Conservation (phyloP, 2,329 filamentous ascomycete genomes). For the Lachnum nothofagi region DNA sequence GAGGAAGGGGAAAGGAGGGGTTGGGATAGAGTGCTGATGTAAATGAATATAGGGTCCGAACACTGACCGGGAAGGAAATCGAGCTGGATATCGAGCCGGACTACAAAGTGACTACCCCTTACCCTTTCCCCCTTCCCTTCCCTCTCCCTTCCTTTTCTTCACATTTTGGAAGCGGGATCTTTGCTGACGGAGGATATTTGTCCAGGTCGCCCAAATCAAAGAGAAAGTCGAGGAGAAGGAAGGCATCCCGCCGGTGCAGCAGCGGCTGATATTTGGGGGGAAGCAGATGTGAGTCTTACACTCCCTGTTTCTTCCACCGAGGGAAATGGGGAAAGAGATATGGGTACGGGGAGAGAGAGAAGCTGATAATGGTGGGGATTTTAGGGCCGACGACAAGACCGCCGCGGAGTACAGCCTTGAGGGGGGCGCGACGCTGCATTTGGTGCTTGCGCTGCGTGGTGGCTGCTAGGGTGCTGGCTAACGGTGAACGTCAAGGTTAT, state of each 20-base stretch:
- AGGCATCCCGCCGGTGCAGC: conserved; percentile 93
- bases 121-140: neutral
- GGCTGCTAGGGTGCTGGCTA: conserved; percentile 42
- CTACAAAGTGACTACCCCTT: conserved; percentile 64
- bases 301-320: neutral
- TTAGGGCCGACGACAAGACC: conserved; percentile 90
- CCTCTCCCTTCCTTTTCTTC: no score
- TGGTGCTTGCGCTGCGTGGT: conserved; percentile 89
- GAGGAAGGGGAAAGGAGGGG: no score
- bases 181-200: neutral
- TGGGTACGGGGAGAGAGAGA: no score
- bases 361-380: neutral
- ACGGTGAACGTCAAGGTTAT: no score
- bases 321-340: no score
- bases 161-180: neutral
- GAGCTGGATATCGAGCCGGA: conserved; percentile 93
- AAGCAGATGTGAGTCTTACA: conserved; percentile 78
- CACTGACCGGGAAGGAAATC: conserved; percentile 96
- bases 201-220: conserved; percentile 94
- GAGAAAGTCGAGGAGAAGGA: conserved; percentile 99
- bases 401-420: conserved; percentile 85
- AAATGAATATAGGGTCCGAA: conserved; percentile 70
- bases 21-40: no score
- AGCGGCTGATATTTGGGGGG: conserved; percentile 90
- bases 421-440: conserved; percentile 86